Conservation (phyloP, 2,329 filamentous ascomycete genomes). For the Raffaelea ambrosiae region DNA sequence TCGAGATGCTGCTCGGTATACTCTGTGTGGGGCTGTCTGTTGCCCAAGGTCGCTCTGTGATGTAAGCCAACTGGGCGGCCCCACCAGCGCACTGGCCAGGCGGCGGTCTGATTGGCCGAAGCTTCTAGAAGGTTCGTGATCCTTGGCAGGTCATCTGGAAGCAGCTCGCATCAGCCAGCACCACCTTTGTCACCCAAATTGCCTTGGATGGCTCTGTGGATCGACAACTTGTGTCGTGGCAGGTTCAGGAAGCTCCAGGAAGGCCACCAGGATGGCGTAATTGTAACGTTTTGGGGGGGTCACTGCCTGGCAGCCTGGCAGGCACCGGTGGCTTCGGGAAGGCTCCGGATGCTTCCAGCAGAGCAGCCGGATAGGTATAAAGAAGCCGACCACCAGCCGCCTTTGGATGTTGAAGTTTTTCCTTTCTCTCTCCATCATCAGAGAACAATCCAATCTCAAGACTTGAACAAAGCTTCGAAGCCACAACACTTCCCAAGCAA, state of each 20-base stretch:
- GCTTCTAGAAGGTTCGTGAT: constrained; percentile 4
- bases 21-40: too few relatives aligned
- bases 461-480: not conserved
- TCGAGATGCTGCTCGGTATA: too few relatives aligned
- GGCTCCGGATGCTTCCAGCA: not conserved
- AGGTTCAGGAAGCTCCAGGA: constrained; percentile 17
- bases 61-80: not conserved
- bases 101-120: constrained; percentile 3
- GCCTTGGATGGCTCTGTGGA: not conserved
- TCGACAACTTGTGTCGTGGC: not conserved
- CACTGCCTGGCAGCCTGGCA: too few relatives aligned
- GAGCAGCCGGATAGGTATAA: constrained; percentile 19
- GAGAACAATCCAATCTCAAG: constrained; percentile 1
- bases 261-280: constrained; percentile 3
- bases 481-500: constrained; percentile 1
- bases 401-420: not conserved
- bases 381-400: not conserved
- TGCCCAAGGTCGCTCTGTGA: not conserved
- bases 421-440: not conserved
- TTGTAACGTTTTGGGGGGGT: not conserved
- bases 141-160: not conserved
- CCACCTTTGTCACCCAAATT: not conserved
- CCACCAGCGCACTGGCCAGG: not conserved
- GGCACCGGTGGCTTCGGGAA: not conserved
- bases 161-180: not conserved